Base-by-base conservation (phyloP, 768 basidiomycete species). In the Rhodotorula kratochvilovae region DNA sequence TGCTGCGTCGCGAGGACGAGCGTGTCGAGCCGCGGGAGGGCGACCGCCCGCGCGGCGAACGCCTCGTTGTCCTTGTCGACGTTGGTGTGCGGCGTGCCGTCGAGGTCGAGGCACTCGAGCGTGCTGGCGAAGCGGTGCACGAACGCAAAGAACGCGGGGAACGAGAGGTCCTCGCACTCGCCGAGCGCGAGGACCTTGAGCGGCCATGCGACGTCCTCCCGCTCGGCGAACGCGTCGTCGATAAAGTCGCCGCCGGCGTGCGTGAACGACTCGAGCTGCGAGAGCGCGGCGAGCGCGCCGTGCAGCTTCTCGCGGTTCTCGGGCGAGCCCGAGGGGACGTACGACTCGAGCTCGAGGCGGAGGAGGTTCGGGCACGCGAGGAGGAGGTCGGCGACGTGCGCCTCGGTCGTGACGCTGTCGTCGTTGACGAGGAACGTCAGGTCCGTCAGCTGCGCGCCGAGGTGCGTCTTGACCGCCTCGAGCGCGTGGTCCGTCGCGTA, bases 1-100 rank as follows among this genome's bases (percentile, higher is more conserved):
- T 71, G 70, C n/a, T 55, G 31, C 15, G 70, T 71, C 46, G 61
- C 50, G 61, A 71, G 39, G 48, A 63, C 61, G 56, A 71, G 66
- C 29, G 70, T 63, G 57, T 63, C 55, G 42, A 71, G 66, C 11
- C 35, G 21, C 3, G 70, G 62, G n/a, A 71, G 66, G 27, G 35
- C 13, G 39, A 71, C 8, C 19, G 61, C 50, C 7, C 25, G 29
- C 3, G 39, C 58, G 35, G 63, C 21, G 43, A 23, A 60, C 43
- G 53, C 54, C 29, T 71, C 60, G 23, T 48, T 71, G 23, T 43
- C 29, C 13, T 12, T 6, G 10, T 60, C 56, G 48, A 35, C 10
- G 57, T 71, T 67, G 25, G 48, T 29, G 66, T 67, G 62, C 19
- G 70, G 70, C 21, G 62, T 60, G 11, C 17, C 12, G 51, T 62